Conservation (phyloP, 2,329 filamentous ascomycete genomes). For the Xylariaceae sp. region DNA sequence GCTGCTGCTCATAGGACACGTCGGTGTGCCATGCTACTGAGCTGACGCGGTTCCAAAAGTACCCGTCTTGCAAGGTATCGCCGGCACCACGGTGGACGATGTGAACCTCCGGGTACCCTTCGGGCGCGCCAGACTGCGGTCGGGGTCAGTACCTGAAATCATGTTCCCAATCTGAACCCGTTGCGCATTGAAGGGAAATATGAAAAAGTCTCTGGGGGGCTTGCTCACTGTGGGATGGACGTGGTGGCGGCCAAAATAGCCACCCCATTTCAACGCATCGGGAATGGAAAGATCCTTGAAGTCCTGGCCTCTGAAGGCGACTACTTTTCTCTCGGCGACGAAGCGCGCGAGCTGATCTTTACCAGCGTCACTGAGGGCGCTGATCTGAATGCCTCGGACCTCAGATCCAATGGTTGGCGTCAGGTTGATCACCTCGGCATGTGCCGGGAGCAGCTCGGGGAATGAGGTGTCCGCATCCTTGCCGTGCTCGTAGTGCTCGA, state of each 20-base stretch:
- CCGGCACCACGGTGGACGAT: constrained; percentile 69
- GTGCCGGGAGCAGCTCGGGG: constrained; percentile 57
- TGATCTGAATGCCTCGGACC: constrained; percentile 65
- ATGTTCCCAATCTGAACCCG: background rate
- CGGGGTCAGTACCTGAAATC: background rate
- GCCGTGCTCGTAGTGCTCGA: constrained; percentile 69
- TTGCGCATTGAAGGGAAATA: too few species aligned
- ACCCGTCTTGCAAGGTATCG: constrained; percentile 53
- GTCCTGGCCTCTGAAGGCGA: constrained; percentile 72
- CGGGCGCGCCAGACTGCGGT: constrained; percentile 58
- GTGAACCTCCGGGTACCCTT: constrained; percentile 68
- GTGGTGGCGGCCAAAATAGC: constrained; percentile 76
- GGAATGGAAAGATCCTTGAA: constrained; percentile 64
- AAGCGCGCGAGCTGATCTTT: constrained; percentile 73
- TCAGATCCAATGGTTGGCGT: constrained; percentile 72
- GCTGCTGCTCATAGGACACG: constrained; percentile 81
- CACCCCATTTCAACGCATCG: constrained; percentile 62
- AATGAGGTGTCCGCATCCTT: constrained; percentile 66
- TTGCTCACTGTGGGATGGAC: constrained; percentile 60
- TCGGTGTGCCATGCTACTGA: constrained; percentile 87
- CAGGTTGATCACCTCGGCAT: constrained; percentile 51
- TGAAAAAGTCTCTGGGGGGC: background rate
- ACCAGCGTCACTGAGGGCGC: constrained; percentile 58
- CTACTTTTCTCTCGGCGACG: constrained; percentile 71
- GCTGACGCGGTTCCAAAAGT: constrained; percentile 64